These are phyloP conservation scores for Malania oleifera DNA, from an alignment of 164 flowering plant genomes.

Conservation along the genomic window DNA sequence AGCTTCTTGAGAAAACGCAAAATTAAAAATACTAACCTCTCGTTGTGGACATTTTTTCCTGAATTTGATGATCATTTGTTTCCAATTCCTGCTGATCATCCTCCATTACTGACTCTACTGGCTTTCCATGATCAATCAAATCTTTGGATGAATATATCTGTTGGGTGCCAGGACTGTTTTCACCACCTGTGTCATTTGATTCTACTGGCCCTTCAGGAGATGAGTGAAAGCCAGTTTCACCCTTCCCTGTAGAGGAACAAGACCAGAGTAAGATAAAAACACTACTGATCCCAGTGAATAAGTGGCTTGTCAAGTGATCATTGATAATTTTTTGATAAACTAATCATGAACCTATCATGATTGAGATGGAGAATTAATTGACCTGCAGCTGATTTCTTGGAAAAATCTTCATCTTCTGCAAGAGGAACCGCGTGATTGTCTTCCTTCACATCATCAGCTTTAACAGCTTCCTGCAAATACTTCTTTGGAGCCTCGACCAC, in stretches of 20 bases:
- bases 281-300: too few relatives aligned
- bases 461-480: slow-evolving; percentile 13
- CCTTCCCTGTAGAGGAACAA: slow-evolving; percentile 17
- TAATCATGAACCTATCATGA: too few relatives aligned
- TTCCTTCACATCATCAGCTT: slow-evolving; percentile 14
- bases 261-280: background rate
- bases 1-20: background rate
- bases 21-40: slow-evolving; percentile 25
- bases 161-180: slow-evolving; percentile 4
- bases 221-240: slow-evolving; percentile 10
- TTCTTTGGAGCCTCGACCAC: slow-evolving; percentile 12
- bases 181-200: slow-evolving; percentile 9
- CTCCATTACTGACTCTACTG: slow-evolving; percentile 3
- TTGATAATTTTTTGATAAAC: background rate
- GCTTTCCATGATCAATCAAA: slow-evolving; percentile 9
- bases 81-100: slow-evolving; percentile 7
- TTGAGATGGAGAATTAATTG: background rate
- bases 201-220: slow-evolving; percentile 8
- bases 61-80: slow-evolving; percentile 16
- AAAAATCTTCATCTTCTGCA: slow-evolving; percentile 17
- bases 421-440: slow-evolving; percentile 15
- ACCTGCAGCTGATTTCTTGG: slow-evolving; percentile 21
- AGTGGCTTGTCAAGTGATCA: too few relatives aligned
- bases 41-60: slow-evolving; percentile 10
- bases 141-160: slow-evolving; percentile 6